Conservation (phyloP, 345 rosid genomes). For the Streptanthus diversifolius region DNA sequence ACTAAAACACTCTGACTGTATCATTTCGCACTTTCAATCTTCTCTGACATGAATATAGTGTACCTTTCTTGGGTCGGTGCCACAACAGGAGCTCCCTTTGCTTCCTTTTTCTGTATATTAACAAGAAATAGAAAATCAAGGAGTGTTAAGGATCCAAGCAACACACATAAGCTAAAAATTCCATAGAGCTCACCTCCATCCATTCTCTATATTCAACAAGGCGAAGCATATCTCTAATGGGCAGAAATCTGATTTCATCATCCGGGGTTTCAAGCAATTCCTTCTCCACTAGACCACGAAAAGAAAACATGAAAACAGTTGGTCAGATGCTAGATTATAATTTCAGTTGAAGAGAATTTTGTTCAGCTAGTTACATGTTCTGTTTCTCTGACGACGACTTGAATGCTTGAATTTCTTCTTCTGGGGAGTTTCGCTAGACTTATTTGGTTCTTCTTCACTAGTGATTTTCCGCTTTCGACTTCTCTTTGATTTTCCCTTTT, state of each 20-base stretch:
- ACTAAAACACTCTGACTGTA: background rate
- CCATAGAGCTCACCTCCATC: constrained; percentile 41
- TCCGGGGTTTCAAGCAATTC: constrained; percentile 71
- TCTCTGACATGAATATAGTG: background rate
- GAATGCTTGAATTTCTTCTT: constrained; percentile 81
- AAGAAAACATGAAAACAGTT: background rate
- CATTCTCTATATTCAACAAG: constrained; percentile 63
- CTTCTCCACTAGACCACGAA: constrained; percentile 43
- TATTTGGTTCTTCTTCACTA: constrained; percentile 39
- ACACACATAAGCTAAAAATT: background rate
- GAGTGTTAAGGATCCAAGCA: background rate
- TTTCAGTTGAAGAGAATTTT: background rate
- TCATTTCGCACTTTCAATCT: background rate
- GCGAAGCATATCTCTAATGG: constrained; percentile 64
- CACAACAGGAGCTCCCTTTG: constrained; percentile 35
- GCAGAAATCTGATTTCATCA: constrained; percentile 56
- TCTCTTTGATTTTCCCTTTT: constrained; percentile 12
- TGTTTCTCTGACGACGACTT: constrained; percentile 57
- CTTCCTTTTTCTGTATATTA: constrained; percentile 57
- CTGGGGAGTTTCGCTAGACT: constrained; percentile 37
- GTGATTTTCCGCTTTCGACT: constrained; percentile 42
- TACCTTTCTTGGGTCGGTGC: constrained; percentile 50
- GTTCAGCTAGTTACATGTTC: constrained; percentile 38
- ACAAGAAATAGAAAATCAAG: background rate
- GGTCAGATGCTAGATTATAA: constrained; percentile 1